Conservation (phyloP, 257 asterid species). For the Petunia secreta region DNA sequence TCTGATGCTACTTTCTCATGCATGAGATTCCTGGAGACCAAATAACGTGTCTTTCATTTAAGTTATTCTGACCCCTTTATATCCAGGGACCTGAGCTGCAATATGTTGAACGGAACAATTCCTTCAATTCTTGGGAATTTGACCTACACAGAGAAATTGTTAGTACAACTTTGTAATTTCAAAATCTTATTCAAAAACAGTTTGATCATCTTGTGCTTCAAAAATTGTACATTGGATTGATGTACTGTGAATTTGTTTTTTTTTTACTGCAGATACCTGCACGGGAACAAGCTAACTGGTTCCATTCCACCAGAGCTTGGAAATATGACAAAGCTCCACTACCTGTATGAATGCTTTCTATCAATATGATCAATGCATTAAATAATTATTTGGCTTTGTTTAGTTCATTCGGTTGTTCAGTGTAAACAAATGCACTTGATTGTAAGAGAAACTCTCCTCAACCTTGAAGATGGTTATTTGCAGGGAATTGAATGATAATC, state of each 20-base stretch:
- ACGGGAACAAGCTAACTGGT: slow-evolving; percentile 85
- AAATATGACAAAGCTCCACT: slow-evolving; percentile 95
- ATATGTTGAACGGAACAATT: slow-evolving; percentile 78
- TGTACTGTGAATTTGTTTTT: neutral
- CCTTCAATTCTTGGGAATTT: slow-evolving; percentile 95
- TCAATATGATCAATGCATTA: neutral
- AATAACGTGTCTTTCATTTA: neutral
- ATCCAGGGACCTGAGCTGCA: slow-evolving; percentile 84
- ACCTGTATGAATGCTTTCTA: slow-evolving; percentile 51
- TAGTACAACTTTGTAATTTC: slow-evolving; percentile 31
- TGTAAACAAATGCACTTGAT: neutral
- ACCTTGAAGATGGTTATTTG: neutral
- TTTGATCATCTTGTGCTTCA: slow-evolving; percentile 5
- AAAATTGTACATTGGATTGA: neutral
- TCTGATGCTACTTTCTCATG: neutral
- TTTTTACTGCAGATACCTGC: slow-evolving; percentile 68
- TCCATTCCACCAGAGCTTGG: slow-evolving; percentile 94
- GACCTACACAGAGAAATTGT: slow-evolving; percentile 91
- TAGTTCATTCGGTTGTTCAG: neutral
- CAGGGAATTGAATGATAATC: slow-evolving; percentile 91
- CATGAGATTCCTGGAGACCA: neutral
- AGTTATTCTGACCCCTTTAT: neutral
- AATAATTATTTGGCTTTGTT: neutral
- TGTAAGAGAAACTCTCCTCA: neutral
- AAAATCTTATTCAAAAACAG: neutral